These are phyloP conservation scores for Helenozyma rhizophorensis DNA, from an alignment of 805 yeast species.

Conservation along the genomic window DNA sequence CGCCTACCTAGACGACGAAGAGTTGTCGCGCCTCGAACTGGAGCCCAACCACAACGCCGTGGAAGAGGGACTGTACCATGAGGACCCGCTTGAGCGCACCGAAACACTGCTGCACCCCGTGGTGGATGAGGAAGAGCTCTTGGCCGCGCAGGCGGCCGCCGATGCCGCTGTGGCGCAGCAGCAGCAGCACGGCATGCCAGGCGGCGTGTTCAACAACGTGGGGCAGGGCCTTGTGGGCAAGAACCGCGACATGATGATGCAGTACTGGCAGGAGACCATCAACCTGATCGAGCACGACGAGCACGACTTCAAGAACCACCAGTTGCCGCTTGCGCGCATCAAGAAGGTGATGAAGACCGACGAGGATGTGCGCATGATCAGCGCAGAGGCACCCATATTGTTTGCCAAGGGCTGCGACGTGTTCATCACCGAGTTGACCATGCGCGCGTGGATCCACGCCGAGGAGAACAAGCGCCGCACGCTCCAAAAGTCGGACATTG, in stretches of 20 bases:
- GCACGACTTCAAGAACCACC: slow-evolving; percentile 91
- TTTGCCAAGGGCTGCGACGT: slow-evolving; percentile 98
- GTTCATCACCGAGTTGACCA: slow-evolving; percentile 92
- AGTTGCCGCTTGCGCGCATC: slow-evolving; percentile 91
- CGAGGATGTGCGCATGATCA: slow-evolving; percentile 94
- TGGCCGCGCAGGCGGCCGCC: slow-evolving; percentile 45
- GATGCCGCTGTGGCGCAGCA: slow-evolving; percentile 45
- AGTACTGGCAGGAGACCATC: slow-evolving; percentile 96
- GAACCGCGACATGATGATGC: slow-evolving; percentile 85
- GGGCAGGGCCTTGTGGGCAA: slow-evolving; percentile 54
- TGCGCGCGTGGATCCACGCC: slow-evolving; percentile 99
- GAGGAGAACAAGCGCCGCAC: slow-evolving; percentile 95
- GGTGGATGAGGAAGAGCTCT: slow-evolving; percentile 38
- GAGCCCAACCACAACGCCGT: slow-evolving; percentile 15
- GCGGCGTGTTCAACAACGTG: slow-evolving; percentile 78
- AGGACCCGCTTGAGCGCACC: slow-evolving; percentile 3
- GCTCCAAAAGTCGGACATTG: slow-evolving; percentile 88
- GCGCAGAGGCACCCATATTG: slow-evolving; percentile 96
- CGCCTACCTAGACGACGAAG: slow-evolving; percentile 28
- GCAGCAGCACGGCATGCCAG: slow-evolving; percentile 38
- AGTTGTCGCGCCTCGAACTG: slow-evolving; percentile 16
- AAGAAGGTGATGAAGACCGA: slow-evolving; percentile 98
- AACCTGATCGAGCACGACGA: slow-evolving; percentile 85
- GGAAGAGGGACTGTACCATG: slow-evolving; percentile 13
- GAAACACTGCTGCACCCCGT: slow-evolving; percentile 11